Evolutionary conservation across 2,329 filamentous ascomycete species (phyloP).

Genomic region (Cladosporium colombiae): DNA sequence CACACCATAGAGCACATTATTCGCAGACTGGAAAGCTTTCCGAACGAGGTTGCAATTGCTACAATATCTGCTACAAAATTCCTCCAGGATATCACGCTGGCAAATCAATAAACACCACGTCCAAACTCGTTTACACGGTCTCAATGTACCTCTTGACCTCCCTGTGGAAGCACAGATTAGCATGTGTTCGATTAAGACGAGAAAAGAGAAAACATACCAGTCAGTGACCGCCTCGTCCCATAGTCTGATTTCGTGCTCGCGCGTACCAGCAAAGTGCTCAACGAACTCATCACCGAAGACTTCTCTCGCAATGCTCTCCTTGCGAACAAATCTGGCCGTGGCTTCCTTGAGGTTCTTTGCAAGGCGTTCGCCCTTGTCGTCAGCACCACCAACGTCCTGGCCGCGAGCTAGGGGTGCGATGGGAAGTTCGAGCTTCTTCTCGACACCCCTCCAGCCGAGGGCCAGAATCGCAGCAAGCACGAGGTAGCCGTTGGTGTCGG

Average conservation of each 20-base stretch:
- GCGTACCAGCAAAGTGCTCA: constrained; percentile 88
- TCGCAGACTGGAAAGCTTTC: background rate
- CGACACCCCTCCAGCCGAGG: constrained; percentile 85
- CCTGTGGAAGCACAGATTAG: constrained; percentile 31
- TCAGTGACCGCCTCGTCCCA: constrained; percentile 98
- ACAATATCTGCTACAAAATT: constrained; percentile 5
- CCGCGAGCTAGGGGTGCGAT: constrained; percentile 83
- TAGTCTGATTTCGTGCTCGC: constrained; percentile 84
- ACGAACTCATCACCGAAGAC: constrained; percentile 95
- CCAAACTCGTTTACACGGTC: constrained; percentile 33
- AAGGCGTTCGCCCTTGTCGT: constrained; percentile 73
- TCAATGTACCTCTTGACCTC: constrained; percentile 43
- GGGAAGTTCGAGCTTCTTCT: constrained; percentile 84
- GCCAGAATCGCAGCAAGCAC: constrained; percentile 85
- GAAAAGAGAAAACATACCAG: constrained; percentile 64
- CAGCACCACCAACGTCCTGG: constrained; percentile 72
- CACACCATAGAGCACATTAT: background rate
- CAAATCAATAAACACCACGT: background rate
- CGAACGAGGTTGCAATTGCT: background rate
- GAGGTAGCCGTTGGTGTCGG: constrained; percentile 85
- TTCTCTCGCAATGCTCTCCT: constrained; percentile 85
- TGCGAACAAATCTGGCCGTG: constrained; percentile 71
- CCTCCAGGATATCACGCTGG: constrained; percentile 5
- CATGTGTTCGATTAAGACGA: background rate
- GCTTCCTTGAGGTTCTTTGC: constrained; percentile 87